Evolutionary conservation across 2,329 filamentous ascomycete species (phyloP).

Genomic region (Ustilaginoidea virens): DNA sequence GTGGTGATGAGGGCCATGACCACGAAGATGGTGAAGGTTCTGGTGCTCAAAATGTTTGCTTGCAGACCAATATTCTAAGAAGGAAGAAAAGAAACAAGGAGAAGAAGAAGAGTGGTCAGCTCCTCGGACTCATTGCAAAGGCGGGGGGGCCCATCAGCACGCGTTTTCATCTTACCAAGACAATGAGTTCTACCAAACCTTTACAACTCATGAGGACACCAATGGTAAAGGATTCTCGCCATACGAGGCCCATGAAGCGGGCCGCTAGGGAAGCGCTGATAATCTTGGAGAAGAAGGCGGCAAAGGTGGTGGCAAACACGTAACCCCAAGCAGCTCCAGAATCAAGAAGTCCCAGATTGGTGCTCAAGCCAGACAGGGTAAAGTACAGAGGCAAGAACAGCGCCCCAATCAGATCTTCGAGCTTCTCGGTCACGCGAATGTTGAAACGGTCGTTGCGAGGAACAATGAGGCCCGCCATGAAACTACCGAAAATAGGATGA

Average conservation of each 20-base stretch:
- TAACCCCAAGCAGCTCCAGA: slow-evolving; percentile 79
- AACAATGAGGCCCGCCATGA: slow-evolving; percentile 77
- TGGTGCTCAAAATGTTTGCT: slow-evolving; percentile 62
- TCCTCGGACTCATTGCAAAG: too few species aligned
- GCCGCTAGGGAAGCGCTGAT: slow-evolving; percentile 69
- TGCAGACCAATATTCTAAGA: slow-evolving; percentile 57
- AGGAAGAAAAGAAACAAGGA: too few species aligned
- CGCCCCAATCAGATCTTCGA: slow-evolving; percentile 77
- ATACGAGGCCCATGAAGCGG: slow-evolving; percentile 59
- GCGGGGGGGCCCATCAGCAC: too few species aligned
- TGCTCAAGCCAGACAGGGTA: slow-evolving; percentile 77
- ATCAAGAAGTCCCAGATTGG: slow-evolving; percentile 71
- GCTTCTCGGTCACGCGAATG: slow-evolving; percentile 83
- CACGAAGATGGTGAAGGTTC: slow-evolving; percentile 87
- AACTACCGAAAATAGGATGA: slow-evolving; percentile 88
- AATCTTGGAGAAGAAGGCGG: slow-evolving; percentile 78
- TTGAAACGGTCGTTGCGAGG: slow-evolving; percentile 82
- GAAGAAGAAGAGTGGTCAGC: too few species aligned
- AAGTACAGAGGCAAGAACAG: slow-evolving; percentile 88
- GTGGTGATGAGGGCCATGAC: slow-evolving; percentile 87
- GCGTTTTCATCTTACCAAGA: slow-evolving; percentile 64
- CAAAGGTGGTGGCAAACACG: slow-evolving; percentile 64
- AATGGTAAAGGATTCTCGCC: slow-evolving; percentile 81
- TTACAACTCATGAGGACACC: slow-evolving; percentile 94
- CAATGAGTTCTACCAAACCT: slow-evolving; percentile 84